A percentile compares a stretch with the other conserved stretches of the same genome.
Evolutionary conservation across 2,329 filamentous ascomycete species (phyloP).

Genomic region (Dactylellina parvicollis): DNA sequence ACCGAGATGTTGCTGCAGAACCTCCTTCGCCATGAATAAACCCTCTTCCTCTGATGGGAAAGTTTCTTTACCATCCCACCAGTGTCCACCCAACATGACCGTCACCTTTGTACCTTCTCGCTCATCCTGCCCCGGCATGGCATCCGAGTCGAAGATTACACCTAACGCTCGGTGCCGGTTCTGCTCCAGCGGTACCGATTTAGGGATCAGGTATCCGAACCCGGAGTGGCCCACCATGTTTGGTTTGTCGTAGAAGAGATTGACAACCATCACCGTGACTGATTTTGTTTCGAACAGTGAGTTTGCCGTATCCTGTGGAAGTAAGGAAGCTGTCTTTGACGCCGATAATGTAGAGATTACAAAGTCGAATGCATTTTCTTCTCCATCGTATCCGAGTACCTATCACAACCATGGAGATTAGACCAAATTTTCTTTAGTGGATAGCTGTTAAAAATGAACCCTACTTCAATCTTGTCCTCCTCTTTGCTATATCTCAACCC

Average conservation of each 20-base stretch:
- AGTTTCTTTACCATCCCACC: slow-evolving; percentile 75
- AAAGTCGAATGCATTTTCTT: slow-evolving; percentile 43
- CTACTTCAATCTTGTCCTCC: slow-evolving; percentile 63
- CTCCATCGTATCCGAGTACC: slow-evolving; percentile 27
- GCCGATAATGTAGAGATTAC: slow-evolving; percentile 41
- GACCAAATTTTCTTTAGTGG: slow-evolving; percentile 1
- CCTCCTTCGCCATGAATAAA: slow-evolving; percentile 73
- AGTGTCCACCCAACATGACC: slow-evolving; percentile 93
- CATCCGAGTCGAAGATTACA: slow-evolving; percentile 88
- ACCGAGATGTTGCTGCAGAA: slow-evolving; percentile 78
- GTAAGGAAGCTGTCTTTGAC: slow-evolving; percentile 24
- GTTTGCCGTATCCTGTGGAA: slow-evolving; percentile 18
- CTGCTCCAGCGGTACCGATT: slow-evolving; percentile 73
- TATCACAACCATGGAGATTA: slow-evolving; percentile 38
- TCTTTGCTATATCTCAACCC: slow-evolving; percentile 63
- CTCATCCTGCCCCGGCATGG: slow-evolving; percentile 60
- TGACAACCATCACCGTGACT: slow-evolving; percentile 90
- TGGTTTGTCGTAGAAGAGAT: slow-evolving; percentile 79
- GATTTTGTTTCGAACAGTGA: slow-evolving; percentile 70
- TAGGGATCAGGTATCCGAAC: slow-evolving; percentile 92
- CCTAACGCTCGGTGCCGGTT: slow-evolving; percentile 87
- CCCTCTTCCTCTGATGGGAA: slow-evolving; percentile 74
- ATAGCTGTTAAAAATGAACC: slow-evolving; percentile 24
- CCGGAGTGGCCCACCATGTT: slow-evolving; percentile 74
- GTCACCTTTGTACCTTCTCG: slow-evolving; percentile 80